phyloP scores from a whole-genome alignment of 805 yeast species.

The Yarrowia divulgata region DNA sequence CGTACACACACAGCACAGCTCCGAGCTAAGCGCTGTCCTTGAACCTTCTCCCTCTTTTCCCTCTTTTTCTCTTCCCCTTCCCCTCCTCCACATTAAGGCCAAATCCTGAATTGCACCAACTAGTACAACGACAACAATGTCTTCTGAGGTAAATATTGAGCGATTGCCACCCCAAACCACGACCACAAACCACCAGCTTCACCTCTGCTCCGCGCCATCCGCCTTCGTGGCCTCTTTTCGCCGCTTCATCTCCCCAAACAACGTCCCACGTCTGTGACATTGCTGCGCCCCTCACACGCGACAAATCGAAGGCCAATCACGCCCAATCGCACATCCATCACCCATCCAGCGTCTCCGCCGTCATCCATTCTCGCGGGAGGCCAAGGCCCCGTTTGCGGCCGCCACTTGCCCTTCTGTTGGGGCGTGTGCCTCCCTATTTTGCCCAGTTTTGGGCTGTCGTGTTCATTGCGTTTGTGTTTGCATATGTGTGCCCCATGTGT shows the following conservation, averaged over 20 bases:
- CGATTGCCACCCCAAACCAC: conserved; percentile 24
- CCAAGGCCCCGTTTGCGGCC: neutral
- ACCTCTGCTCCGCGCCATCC: conserved; percentile 1
- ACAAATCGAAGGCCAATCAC: conserved; percentile 25
- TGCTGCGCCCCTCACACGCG: conserved; percentile 40
- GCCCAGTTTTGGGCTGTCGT: conserved; percentile 35
- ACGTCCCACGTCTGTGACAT: conserved; percentile 31
- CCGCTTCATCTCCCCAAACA: conserved; percentile 15
- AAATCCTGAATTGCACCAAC: conserved; percentile 37
- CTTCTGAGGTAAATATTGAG: conserved; percentile 39
- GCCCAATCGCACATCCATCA: conserved; percentile 32
- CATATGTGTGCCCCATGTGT: conserved; percentile 38
- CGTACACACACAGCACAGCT: conserved; percentile 33
- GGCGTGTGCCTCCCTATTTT: conserved; percentile 19
- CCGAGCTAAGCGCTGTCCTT: conserved; percentile 36
- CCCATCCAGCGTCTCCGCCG: conserved; percentile 1
- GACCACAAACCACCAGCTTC: conserved; percentile 6
- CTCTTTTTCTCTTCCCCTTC: conserved; percentile 40
- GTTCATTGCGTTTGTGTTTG: conserved; percentile 38
- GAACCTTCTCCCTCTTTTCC: conserved; percentile 40
- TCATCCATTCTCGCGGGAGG: neutral
- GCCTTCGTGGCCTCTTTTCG: conserved; percentile 13
- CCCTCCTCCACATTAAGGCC: conserved; percentile 40
- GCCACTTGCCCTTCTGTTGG: conserved; percentile 6
- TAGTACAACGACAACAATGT: conserved; percentile 40